Percentiles rank a stretch among this genome's conserved stretches.
These are phyloP conservation scores for Syzygium jambos DNA, from an alignment of 345 rosid genomes.

Conservation along the genomic window DNA sequence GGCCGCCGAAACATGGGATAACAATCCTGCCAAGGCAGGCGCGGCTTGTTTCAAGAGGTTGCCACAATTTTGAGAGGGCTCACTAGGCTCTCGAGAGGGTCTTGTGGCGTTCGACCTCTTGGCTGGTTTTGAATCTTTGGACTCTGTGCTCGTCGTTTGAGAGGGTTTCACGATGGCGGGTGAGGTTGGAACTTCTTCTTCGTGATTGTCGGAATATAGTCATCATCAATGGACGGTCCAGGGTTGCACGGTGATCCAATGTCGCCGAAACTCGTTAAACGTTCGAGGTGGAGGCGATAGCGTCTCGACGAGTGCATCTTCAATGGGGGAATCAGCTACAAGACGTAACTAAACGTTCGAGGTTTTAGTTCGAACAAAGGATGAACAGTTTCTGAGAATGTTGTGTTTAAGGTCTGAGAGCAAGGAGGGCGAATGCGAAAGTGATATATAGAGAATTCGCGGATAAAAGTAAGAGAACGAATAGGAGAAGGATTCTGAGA, in stretches of 20 bases:
- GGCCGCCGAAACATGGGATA: too few relatives aligned
- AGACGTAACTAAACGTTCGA: background rate
- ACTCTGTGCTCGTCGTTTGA: too few relatives aligned
- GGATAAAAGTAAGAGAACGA: background rate
- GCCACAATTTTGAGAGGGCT: too few relatives aligned
- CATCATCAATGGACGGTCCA: too few relatives aligned
- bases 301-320: background rate
- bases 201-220: too few relatives aligned
- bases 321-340: background rate
- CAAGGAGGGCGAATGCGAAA: background rate
- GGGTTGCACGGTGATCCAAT: background rate
- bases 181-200: background rate
- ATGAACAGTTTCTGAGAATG: background rate
- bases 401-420: background rate
- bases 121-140: too few relatives aligned
- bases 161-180: background rate
- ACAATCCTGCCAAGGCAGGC: too few relatives aligned
- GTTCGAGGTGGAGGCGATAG: background rate
- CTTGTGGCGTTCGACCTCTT: too few relatives aligned
- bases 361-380: background rate
- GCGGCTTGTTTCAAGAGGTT: too few relatives aligned
- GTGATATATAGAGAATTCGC: background rate
- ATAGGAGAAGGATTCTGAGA: background rate
- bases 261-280: background rate
- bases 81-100: too few relatives aligned